These are phyloP conservation scores for Raphanus raphanistrum DNA, from an alignment of 345 rosid genomes.

Conservation along the genomic window DNA sequence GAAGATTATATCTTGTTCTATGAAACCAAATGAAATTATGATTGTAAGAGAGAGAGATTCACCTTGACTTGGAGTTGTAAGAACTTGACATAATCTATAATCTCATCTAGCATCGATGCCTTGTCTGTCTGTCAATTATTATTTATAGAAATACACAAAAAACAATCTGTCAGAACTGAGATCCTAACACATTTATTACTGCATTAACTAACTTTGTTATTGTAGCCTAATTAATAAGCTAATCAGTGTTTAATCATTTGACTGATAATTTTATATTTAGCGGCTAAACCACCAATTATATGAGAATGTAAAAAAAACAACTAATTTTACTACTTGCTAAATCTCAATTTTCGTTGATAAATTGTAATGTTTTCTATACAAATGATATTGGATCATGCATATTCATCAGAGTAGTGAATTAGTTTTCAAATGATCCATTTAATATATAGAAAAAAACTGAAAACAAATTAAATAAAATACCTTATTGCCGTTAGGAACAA, in stretches of 20 bases:
- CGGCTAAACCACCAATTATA: constrained; percentile 3
- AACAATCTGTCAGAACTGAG: constrained; percentile 31
- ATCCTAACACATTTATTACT: constrained; percentile 30
- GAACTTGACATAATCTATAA: constrained; percentile 96
- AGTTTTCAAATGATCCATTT: neutral
- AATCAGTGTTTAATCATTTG: constrained; percentile 38
- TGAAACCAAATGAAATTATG: neutral
- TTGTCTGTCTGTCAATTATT: constrained; percentile 89
- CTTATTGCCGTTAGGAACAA: constrained; percentile 97
- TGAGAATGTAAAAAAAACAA: neutral
- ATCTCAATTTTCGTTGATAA: neutral
- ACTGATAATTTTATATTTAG: neutral
- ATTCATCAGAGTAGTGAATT: neutral
- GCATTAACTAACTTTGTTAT: constrained; percentile 12
- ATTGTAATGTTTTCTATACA: neutral
- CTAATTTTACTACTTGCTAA: neutral
- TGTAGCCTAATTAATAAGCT: constrained; percentile 14
- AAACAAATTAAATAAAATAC: constrained; percentile 42
- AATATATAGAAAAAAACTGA: neutral
- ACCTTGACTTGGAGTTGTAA: constrained; percentile 99
- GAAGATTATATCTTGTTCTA: neutral
- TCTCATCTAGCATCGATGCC: constrained; percentile 99
- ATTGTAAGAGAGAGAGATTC: constrained; percentile 14
- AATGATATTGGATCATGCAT: neutral
- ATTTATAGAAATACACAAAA: constrained; percentile 1